These are phyloP conservation scores for Maudiozyma saulgeensis DNA, from an alignment of 805 yeast species.

Conservation along the genomic window DNA sequence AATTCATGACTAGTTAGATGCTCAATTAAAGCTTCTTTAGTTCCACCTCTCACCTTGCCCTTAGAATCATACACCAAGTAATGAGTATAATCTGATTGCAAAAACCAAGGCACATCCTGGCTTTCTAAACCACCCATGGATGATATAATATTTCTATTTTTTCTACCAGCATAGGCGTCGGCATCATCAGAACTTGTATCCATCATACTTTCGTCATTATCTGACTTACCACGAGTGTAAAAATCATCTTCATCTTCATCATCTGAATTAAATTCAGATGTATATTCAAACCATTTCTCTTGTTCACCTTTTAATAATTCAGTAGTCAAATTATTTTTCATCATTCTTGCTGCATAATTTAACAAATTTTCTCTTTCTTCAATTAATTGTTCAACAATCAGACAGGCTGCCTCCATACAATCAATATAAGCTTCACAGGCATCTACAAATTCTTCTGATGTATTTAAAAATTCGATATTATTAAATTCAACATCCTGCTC, in stretches of 20 bases:
- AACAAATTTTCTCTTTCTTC: conserved; percentile 63
- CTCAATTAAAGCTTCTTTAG: conserved; percentile 65
- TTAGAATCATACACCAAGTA: conserved; percentile 53
- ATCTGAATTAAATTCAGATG: conserved; percentile 20
- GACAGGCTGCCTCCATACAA: conserved; percentile 28
- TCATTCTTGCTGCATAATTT: conserved; percentile 66
- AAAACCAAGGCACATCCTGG: conserved; percentile 54
- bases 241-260: conserved; percentile 2
- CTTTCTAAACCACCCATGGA: not conserved
- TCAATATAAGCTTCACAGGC: conserved; percentile 30
- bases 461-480: conserved; percentile 29
- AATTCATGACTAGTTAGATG: conserved; percentile 69
- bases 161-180: not conserved
- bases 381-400: conserved; percentile 46
- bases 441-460: conserved; percentile 22
- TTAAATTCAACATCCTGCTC: conserved; percentile 37
- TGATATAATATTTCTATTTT: not conserved
- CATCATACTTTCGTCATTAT: conserved; percentile 1
- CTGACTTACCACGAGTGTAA: not conserved
- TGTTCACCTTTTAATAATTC: conserved; percentile 45
- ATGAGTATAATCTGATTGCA: conserved; percentile 56
- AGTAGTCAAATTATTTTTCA: conserved; percentile 63
- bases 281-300: conserved; percentile 26
- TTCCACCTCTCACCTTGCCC: conserved; percentile 76
- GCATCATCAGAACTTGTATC: not conserved